These are phyloP conservation scores for Aspergillus hancockii DNA, from an alignment of 495 filamentous ascomycete genomes.

Conservation along the genomic window DNA sequence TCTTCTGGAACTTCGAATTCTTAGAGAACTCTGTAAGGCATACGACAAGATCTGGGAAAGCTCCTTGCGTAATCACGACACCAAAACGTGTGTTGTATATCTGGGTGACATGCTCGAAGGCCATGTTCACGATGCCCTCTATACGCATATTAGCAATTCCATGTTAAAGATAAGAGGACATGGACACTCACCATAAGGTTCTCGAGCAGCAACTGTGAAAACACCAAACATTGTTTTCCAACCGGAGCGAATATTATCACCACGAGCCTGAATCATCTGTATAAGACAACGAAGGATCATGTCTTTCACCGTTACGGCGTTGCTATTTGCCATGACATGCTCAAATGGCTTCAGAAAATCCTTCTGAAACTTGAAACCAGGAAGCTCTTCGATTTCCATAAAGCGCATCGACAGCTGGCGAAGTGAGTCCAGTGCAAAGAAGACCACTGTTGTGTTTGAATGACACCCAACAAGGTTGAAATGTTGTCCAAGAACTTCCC, in stretches of 20 bases:
- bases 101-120: conserved; percentile 94
- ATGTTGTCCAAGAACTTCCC: conserved; percentile 92
- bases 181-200: conserved; percentile 68
- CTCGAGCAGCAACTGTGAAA: conserved; percentile 91
- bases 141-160: conserved; percentile 26
- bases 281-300: conserved; percentile 97
- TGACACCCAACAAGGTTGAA: conserved; percentile 98
- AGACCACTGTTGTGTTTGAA: conserved; percentile 90
- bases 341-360: conserved; percentile 98
- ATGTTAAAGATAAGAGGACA: neutral
- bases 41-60: conserved; percentile 93
- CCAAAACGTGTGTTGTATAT: conserved; percentile 98
- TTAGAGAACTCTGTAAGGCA: conserved; percentile 98
- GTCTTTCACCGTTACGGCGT: conserved; percentile 88
- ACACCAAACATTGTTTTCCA: conserved; percentile 99
- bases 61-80: conserved; percentile 91
- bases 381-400: conserved; percentile 96
- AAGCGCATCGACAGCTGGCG: conserved; percentile 97
- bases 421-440: conserved; percentile 93
- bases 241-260: conserved; percentile 93
- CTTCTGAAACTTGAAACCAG: conserved; percentile 99
- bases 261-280: conserved; percentile 97
- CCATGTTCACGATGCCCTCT: conserved; percentile 94
- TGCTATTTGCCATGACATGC: conserved; percentile 93
- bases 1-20: conserved; percentile 96